Evolutionary conservation across 371 early-diverging fungal genomes (phyloP), one percentile per base, ranked within the genome.

Genomic region (Mortierella sp.): DNA sequence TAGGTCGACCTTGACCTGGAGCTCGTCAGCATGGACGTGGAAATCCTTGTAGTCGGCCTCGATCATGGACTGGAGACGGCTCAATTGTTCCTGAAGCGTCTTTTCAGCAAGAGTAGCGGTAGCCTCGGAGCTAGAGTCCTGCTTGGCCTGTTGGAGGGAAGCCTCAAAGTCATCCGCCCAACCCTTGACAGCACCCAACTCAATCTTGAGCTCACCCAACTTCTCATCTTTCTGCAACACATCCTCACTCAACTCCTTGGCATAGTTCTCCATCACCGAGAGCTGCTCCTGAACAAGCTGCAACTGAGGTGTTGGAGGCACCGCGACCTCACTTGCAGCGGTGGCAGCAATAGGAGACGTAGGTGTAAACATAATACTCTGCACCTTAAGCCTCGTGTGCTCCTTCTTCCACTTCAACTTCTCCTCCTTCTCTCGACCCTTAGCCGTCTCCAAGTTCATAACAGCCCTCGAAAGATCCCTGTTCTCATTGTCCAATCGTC

Each of bases 301-400:
- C 27, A 72, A 5, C n/a, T 76, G 73, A 4, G 74, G n/a, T 1
- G 38, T 75, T 3, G 71, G 71, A 4, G 54, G 48, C 10, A 48
- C 24, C 11, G 70, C 27, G 2, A 58, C 72, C n/a, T 4, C 4
- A 4, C 38, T 65, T 0, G 76, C 16, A 70, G 55, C 60, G 1
- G 16, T 14, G 60, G 55, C 70, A 2, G 10, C 3, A 70, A 70
- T 68, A 21, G 77, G 71, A 11, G 76, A 63, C 4, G 74, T 72
- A 41, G 48, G 41, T 11, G 76, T 54, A 29, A 86, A 71, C 48
- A 86, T 27, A 24, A 86, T 79, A 56, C 82, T 82, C 48, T 86
- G 82, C 12, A 86, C 75, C 72, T 82, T 81, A 70, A 86, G 80
- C n/a, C 77, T 79, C 24, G 77, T 77, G 48, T 86, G 82, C 58